These are phyloP conservation scores for Cenchrus fungigraminus DNA, from an alignment of 176 grass and related monocot genomes.

Conservation along the genomic window DNA sequence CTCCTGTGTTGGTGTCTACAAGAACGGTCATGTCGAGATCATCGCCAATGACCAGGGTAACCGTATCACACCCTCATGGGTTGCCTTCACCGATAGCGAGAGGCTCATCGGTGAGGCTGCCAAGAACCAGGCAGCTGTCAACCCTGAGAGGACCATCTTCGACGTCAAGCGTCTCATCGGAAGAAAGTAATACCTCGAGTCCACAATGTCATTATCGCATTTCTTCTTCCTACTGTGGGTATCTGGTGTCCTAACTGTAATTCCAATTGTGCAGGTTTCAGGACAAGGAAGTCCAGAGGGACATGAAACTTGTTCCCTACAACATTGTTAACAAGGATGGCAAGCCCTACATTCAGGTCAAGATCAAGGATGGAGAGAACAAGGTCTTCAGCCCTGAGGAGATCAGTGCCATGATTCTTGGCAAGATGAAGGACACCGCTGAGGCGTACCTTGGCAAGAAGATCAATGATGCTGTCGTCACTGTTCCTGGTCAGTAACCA, in stretches of 20 bases:
- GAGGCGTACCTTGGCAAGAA: conserved; percentile 85
- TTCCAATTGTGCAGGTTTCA: conserved; percentile 49
- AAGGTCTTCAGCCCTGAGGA: conserved; percentile 84
- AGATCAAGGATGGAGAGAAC: conserved; percentile 67
- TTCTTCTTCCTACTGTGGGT: neutral
- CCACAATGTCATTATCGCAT: neutral
- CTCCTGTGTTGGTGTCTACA: conserved; percentile 67
- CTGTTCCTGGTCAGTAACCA: conserved; percentile 63
- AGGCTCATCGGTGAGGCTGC: conserved; percentile 79
- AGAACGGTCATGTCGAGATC: conserved; percentile 69
- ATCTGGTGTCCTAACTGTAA: neutral
- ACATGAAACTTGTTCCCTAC: conserved; percentile 85
- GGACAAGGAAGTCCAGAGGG: conserved; percentile 82
- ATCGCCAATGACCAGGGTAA: conserved; percentile 81
- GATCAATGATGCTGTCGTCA: conserved; percentile 68
- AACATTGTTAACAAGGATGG: conserved; percentile 75
- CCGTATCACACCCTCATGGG: conserved; percentile 78
- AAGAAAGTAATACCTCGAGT: conserved; percentile 51
- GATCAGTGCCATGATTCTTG: conserved; percentile 72
- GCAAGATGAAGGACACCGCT: conserved; percentile 75
- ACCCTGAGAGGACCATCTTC: conserved; percentile 75
- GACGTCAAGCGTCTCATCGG: conserved; percentile 82
- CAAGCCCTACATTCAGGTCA: conserved; percentile 76
- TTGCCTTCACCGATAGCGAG: conserved; percentile 65
- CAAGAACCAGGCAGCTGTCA: conserved; percentile 72